These are phyloP conservation scores for Evernia prunastri DNA, from an alignment of 495 filamentous ascomycete species.

Conservation along the genomic window DNA sequence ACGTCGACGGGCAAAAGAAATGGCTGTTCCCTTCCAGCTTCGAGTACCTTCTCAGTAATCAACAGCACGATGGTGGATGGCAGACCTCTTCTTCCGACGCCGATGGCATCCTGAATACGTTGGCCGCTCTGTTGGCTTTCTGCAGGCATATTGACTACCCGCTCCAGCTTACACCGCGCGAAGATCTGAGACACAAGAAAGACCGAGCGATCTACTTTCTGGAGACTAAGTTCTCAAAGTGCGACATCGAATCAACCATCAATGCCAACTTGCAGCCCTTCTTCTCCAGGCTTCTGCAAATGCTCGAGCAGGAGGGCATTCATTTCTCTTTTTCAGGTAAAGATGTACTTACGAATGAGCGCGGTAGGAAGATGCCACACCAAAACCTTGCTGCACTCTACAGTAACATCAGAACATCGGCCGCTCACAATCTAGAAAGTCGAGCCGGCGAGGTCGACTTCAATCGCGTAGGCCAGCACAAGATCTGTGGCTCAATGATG, in stretches of 20 bases:
- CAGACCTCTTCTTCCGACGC: constrained; percentile 24
- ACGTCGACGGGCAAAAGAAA: constrained; percentile 8
- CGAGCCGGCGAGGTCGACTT: constrained; percentile 42
- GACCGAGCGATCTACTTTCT: constrained; percentile 24
- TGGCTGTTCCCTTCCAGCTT: constrained; percentile 38
- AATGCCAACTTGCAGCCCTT: constrained; percentile 33
- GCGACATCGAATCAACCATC: constrained; percentile 29
- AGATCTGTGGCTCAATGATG: constrained; percentile 39
- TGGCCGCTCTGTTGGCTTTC: constrained; percentile 32
- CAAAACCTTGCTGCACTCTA: constrained; percentile 37
- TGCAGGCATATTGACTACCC: constrained; percentile 20
- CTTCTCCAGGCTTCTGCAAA: constrained; percentile 29
- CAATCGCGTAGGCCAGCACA: constrained; percentile 40
- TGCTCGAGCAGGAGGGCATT: constrained; percentile 17
- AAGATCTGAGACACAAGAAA: constrained; percentile 17
- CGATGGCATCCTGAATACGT: constrained; percentile 36
- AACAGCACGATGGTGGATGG: constrained; percentile 32
- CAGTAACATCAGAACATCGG: constrained; percentile 33
- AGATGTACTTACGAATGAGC: constrained; percentile 18
- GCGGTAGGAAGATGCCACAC: constrained; percentile 12
- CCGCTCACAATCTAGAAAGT: constrained; percentile 33
- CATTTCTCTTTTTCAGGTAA: constrained; percentile 29
- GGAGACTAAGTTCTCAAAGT: constrained; percentile 25
- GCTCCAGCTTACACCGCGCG: constrained; percentile 5
- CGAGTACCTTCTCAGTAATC: constrained; percentile 27